Evolutionary conservation across 2,329 filamentous ascomycete genomes (phyloP), one percentile per base, ranked within the genome.

Genomic region (Sclerotinia nivalis): DNA sequence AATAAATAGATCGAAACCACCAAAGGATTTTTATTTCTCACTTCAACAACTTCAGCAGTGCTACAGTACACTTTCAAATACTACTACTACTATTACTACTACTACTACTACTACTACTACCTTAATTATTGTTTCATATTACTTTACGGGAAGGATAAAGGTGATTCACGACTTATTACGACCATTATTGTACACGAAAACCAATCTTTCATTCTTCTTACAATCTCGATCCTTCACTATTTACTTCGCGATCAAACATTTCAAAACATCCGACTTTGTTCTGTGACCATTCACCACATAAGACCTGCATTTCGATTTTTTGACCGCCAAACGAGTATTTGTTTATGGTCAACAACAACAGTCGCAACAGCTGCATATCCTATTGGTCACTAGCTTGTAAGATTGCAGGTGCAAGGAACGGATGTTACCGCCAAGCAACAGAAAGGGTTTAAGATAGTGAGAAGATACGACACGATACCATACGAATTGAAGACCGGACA

Each of bases 141-240:
- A 47, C 18, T 68, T 50, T 40, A 37, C 18, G 31, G 66, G 54
- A 50, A 25, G 66, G 31, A 40, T 28, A 61, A 61, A 61, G 66
- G 66, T n/a, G 55, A 68, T 68, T 68, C 66, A 68, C 66, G 66
- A 68, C 54, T 50, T 47, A 31, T 68, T 43, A 68, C 66, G 66
- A 68, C 40, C 45, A 61, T 59, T n/a, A 61, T 49, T 61, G 59
- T 34, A 61, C 43, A 61, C 59, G 59, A 52, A 60, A 40, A 43
- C 55, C 54, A 61, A 68, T 52, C 37, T 45, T 25, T n/a, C 22
- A 28, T 18, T 47, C 64, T 31, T 22, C 52, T 66, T 28, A 25
- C 43, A 22, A 45, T 37, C n/a, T 31, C 37, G 37, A 28, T 18
- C 49, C 37, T 45, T 66, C n/a, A 40, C 22, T 31, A 22, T 31